Evolutionary conservation across 23 red algal species (phyloP).

Genomic region (Gracilaria gracilis): DNA sequence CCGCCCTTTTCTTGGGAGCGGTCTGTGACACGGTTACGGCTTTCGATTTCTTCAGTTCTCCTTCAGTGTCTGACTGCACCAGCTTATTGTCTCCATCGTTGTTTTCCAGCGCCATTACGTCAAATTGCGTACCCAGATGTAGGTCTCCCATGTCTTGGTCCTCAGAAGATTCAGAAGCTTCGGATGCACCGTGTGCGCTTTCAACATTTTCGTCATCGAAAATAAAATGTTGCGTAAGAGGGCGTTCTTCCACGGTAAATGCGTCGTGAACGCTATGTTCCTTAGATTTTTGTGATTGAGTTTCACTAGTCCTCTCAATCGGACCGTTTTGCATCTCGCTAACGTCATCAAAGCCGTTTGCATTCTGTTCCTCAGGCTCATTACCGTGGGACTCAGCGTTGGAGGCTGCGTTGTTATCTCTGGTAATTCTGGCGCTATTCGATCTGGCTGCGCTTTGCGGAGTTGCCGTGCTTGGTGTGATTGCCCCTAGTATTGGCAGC

Average conservation of each 20-base stretch:
- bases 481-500: background rate
- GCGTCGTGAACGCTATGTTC: background rate
- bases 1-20: conserved; percentile 8
- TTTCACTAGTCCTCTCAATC: background rate
- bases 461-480: background rate
- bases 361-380: background rate
- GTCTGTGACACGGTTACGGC: too few species aligned
- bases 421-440: background rate
- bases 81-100: background rate
- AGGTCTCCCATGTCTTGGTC: background rate
- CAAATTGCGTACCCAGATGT: background rate
- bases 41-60: background rate
- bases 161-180: background rate
- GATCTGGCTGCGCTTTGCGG: conserved; percentile 5
- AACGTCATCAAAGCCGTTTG: background rate
- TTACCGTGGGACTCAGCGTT: background rate
- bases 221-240: conserved; percentile 41
- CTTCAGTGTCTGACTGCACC: background rate
- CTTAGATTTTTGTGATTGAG: background rate
- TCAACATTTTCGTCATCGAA: background rate
- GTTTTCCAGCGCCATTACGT: background rate
- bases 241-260: background rate
- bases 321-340: background rate
- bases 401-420: background rate
- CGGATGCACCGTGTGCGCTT: background rate